Evolutionary conservation across 1,284 basidiomycete genomes (phyloP), one percentile per base, ranked within the genome.

Genomic region (Puccinia coronata): DNA sequence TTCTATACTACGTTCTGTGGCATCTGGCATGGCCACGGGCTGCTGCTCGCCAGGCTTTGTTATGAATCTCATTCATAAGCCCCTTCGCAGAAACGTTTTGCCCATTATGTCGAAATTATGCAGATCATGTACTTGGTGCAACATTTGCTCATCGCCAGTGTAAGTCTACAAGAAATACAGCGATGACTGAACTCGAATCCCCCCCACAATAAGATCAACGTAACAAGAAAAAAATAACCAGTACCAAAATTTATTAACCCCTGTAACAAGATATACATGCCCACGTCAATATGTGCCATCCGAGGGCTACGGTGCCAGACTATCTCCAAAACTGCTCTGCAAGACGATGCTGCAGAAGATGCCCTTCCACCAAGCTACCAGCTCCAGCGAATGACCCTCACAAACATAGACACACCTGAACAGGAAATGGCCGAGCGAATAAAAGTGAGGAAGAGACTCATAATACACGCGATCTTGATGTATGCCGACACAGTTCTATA

Each of bases 401-500:
- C 39, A 2, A 41, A n/a, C n/a, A n/a, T n/a, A n/a, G n/a, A 28
- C 2, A 67, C 41, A 6, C 63, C 41, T 9, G 63, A 11, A 11
- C 63, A 47, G n/a, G 63, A 67, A n/a, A 67, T 41, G 63, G 63
- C 63, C 1, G 20, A 41, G 11, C 39, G n/a, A 5, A 39, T 41
- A n/a, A 41, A 67, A 67, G 63, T 67, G 36, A 23, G 63, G n/a
- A 67, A 67, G 31, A 34, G 63, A 20, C 63, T 67, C 20, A 67
- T 67, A 23, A 67, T n/a, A 25, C 63, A 67, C n/a, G 39, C 63
- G 2, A 14, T 67, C 2, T 9, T 67, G 31, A 18, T 67, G 14
- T 67, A 67, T 47, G 23, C 43, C 14, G 63, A 67, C 39, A 67
- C 63, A 20, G 11, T 67, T 43, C 28, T 67, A 11, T 67, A 67